phyloP scores from a whole-genome alignment of 108 stramenopile genomes.

The Skeletonema menzelii region DNA sequence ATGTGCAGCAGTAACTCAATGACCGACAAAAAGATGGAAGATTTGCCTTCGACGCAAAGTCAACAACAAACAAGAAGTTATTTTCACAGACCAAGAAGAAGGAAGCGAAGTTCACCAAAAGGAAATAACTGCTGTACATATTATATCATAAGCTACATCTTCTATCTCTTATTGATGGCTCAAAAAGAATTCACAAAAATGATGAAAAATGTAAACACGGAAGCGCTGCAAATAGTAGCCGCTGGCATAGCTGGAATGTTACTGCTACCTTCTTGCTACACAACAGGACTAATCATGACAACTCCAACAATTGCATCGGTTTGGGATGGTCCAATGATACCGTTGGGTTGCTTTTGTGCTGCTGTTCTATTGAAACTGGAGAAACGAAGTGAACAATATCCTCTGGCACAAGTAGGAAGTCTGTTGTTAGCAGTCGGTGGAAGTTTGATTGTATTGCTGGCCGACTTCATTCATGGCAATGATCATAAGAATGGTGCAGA shows the following conservation, averaged over 20 bases:
- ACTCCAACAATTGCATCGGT: constrained; percentile 33
- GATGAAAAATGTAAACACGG: constrained; percentile 8
- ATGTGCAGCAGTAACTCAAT: neutral
- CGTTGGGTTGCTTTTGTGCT: constrained; percentile 28
- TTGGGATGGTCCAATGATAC: constrained; percentile 49
- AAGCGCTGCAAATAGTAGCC: constrained; percentile 21
- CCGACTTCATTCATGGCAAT: constrained; percentile 16
- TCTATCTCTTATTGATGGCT: neutral
- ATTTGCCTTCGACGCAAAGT: neutral
- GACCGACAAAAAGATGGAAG: neutral
- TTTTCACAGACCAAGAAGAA: constrained; percentile 1
- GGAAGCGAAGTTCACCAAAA: neutral
- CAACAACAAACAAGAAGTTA: neutral
- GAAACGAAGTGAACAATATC: constrained; percentile 17
- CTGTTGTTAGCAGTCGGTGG: constrained; percentile 31
- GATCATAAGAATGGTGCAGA: neutral
- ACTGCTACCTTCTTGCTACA: constrained; percentile 22
- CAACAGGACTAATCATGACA: constrained; percentile 34
- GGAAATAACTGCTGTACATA: neutral
- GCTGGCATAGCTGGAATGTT: constrained; percentile 39
- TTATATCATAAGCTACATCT: neutral
- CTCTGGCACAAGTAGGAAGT: constrained; percentile 18
- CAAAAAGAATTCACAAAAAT: neutral
- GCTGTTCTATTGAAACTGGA: constrained; percentile 27
- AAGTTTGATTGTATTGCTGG: constrained; percentile 30